These are phyloP conservation scores for Clavulina sp. DNA, from an alignment of 768 basidiomycete species.

Conservation along the genomic window DNA sequence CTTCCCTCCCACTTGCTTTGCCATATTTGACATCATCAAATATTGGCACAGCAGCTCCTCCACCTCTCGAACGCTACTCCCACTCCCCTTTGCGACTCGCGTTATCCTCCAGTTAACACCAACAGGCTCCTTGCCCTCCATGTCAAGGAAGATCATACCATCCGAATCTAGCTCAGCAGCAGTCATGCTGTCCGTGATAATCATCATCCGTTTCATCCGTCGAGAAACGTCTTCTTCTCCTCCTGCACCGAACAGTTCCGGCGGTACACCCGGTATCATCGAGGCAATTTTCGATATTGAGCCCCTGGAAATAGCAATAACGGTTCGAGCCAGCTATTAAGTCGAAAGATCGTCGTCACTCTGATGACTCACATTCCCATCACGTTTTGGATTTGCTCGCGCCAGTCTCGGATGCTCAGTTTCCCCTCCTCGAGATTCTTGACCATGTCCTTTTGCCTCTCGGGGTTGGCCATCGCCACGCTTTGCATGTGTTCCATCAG, in stretches of 20 bases:
- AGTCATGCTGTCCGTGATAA: conserved; percentile 97
- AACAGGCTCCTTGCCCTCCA: conserved; percentile 48
- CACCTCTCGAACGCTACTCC: conserved; percentile 92
- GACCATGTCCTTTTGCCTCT: conserved; percentile 94
- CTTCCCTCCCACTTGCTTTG: conserved; percentile 94
- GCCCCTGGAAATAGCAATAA: conserved; percentile 42
- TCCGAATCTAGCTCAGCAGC: conserved; percentile 87
- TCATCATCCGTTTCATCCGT: conserved; percentile 95
- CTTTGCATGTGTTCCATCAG: conserved; percentile 99
- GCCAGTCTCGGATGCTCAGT: conserved; percentile 91
- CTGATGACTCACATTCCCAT: conserved; percentile 69
- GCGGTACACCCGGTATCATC: conserved; percentile 95
- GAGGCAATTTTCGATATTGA: conserved; percentile 95
- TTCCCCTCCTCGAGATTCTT: conserved; percentile 97
- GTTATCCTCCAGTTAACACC: conserved; percentile 84
- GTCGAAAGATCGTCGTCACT: too few species aligned
- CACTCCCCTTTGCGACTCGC: conserved; percentile 82
- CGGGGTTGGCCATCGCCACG: conserved; percentile 79
- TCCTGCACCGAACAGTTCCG: conserved; percentile 77
- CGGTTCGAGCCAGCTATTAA: background rate
- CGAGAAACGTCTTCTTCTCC: conserved; percentile 82
- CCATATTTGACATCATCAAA: conserved; percentile 98
- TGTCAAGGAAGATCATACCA: conserved; percentile 76
- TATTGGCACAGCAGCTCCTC: conserved; percentile 94
- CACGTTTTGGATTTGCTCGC: conserved; percentile 91